phyloP scores from a whole-genome alignment of 345 rosid genomes.

The Arabis hirsuta region DNA sequence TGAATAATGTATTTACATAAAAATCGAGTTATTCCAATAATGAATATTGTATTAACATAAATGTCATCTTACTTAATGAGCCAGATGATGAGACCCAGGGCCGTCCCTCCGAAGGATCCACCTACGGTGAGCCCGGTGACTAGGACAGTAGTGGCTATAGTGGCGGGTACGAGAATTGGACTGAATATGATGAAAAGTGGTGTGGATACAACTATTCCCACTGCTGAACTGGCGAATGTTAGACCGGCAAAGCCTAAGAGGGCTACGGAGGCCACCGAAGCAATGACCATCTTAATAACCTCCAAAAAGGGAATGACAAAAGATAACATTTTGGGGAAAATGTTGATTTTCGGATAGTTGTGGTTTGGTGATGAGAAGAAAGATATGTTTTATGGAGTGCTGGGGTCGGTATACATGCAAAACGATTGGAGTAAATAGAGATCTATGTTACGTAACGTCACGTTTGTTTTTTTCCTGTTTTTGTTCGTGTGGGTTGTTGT shows the following conservation, averaged over 20 bases:
- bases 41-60: too few species aligned
- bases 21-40: too few species aligned
- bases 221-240: conserved; percentile 63
- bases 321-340: conserved; percentile 19
- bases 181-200: conserved; percentile 82
- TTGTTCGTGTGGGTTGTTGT: conserved; percentile 3
- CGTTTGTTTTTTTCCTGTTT: conserved; percentile 1
- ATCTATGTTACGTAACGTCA: conserved; percentile 28
- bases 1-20: too few species aligned
- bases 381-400: conserved; percentile 3
- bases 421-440: neutral
- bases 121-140: conserved; percentile 63
- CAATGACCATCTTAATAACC: conserved; percentile 24
- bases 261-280: conserved; percentile 61
- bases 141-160: conserved; percentile 53
- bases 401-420: conserved; percentile 8
- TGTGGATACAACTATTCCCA: conserved; percentile 61
- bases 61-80: conserved; percentile 46
- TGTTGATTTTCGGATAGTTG: neutral
- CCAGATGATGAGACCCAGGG: conserved; percentile 62
- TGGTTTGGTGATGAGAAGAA: neutral
- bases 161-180: conserved; percentile 77
- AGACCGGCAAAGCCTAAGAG: conserved; percentile 63
- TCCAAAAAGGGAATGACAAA: neutral
- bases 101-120: conserved; percentile 66